Evolutionary conservation across 2,329 filamentous ascomycete species (phyloP), one percentile per base, ranked within the genome.

Genomic region (Ophiosphaerella narmari): DNA sequence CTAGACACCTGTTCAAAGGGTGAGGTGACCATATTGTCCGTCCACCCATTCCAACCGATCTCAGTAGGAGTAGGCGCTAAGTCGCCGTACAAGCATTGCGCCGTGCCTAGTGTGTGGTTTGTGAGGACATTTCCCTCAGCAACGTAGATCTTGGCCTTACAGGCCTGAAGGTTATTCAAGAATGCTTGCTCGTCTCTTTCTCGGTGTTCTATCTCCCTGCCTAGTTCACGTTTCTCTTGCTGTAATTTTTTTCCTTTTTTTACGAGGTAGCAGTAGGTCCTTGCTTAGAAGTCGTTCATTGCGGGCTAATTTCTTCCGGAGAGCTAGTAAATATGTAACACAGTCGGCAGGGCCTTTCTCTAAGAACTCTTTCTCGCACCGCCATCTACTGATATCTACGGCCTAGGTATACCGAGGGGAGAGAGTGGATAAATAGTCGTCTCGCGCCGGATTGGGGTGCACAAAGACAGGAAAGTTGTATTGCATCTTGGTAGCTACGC

Each of bases 221-320:
- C 50, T 8, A 70, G 60, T 21, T 63, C 48, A 41, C 60, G 67
- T 47, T 58, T 63, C 31, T 46, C 60, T 23, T 73, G 67, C 33
- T 58, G 50, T 1, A 66, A 59, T 54, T 60, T 67, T 67, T 56
- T 72, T 72, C 50, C 50, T 62, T 48, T 70, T 73, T 33, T 62
- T 57, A 31, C 60, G 54, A 11, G 57, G 59, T 12, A 35, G 50
- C 7, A 37, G 43, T 2, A 49, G 52, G 13, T 55, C 57, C 6
- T 42, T 29, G 21, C 38, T 50, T 23, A 72, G 50, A 7, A 55
- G 52, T 4, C 56, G 58, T n/a, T 64, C 58, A 36, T 59, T 65
- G 9, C 55, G 62, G 29, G 52, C 62, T 41, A 66, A 67, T 54
- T 63, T 68, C 46, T 69, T 67, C 38, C 66, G 66, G 13, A 72